Evolutionary conservation across 1,139 yeast species (phyloP), one percentile per base, ranked within the genome.

Genomic region (Nadsonia starkeyi-henricii): DNA sequence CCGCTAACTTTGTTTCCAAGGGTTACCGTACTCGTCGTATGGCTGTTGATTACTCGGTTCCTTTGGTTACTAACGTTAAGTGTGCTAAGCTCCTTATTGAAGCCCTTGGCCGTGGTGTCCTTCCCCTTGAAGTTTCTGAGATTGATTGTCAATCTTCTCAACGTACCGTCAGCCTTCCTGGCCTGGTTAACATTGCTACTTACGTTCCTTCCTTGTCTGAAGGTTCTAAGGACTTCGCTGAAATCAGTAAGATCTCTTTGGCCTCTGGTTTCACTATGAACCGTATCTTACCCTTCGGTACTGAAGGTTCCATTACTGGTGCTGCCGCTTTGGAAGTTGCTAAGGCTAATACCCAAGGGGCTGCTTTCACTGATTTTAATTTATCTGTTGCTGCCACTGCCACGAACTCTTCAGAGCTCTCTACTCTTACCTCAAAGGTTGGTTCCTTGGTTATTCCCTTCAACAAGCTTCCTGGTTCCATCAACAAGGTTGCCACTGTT

Each of bases 41-140:
- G 97, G 98, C 99, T 58, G 97, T 93, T 57, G 99, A 93, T 69
- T 93, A 85, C 66, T 89, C 96, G 48, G 85, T 93, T 64, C 99
- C 99, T 48, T 76, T 93, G 67, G 96, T 93, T 48, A 91, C 99
- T 57, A 93, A 93, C 64, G 98, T 91, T 58, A 93, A 93, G 72
- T 81, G 91, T 73, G 99, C 99, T 55, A 93, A 93, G 71, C 74
- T 93, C 58, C 75, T 93, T 68, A 82, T 91, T 58, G 97, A 91
- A 70, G 98, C 98, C 18, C 70, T 93, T 58, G 76, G 95, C 20
- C 75, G 95, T 71, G 64, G 70, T 52, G 70, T 73, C 59, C 72
- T 80, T 56, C 58, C 75, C 18, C 71, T 88, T 59, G 85, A 82
- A 33, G 88, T 85, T 48, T 65, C 84, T 48, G 77, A 78, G 61